Percentiles rank a stretch among this genome's conserved stretches.
phyloP scores from a whole-genome alignment of 768 basidiomycete genomes.

The Pholiota conissans region DNA sequence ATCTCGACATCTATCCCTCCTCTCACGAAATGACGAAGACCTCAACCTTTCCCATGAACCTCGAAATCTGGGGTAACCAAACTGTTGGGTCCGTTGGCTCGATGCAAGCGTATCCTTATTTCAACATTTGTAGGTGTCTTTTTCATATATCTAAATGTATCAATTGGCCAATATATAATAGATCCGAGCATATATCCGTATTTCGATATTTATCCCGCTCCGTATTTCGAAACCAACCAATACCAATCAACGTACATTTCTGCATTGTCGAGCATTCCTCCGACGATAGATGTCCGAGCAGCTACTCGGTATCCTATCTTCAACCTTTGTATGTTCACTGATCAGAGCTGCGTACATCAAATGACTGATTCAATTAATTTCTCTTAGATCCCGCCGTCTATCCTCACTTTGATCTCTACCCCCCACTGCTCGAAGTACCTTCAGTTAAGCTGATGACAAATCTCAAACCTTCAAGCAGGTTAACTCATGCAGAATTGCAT shows the following conservation, averaged over 20 bases:
- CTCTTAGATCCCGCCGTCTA: constrained; percentile 20
- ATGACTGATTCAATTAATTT: not conserved
- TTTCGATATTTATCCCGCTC: constrained; percentile 28
- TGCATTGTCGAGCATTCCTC: not conserved
- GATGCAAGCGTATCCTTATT: not conserved
- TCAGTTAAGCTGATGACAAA: not conserved
- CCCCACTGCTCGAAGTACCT: not conserved
- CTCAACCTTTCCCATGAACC: not conserved
- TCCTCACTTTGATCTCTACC: constrained; percentile 24
- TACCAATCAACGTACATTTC: not conserved
- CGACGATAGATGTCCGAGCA: not conserved
- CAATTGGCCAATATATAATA: constrained; percentile 7
- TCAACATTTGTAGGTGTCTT: not conserved
- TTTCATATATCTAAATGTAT: not conserved
- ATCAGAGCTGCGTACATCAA: not conserved
- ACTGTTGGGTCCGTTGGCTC: not conserved
- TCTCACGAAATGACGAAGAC: too few relatives aligned
- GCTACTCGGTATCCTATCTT: constrained; percentile 11
- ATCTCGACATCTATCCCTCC: constrained; percentile 24
- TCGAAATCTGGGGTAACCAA: not conserved
- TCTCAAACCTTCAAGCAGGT: constrained; percentile 20
- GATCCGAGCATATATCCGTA: constrained; percentile 42
- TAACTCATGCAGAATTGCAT: constrained; percentile 35
- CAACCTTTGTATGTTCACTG: constrained; percentile 16
- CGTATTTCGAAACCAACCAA: not conserved